Evolutionary conservation across 306 rosid genomes (phyloP), one percentile per base, ranked within the genome.

Genomic region (Dalbergia cultrata): DNA sequence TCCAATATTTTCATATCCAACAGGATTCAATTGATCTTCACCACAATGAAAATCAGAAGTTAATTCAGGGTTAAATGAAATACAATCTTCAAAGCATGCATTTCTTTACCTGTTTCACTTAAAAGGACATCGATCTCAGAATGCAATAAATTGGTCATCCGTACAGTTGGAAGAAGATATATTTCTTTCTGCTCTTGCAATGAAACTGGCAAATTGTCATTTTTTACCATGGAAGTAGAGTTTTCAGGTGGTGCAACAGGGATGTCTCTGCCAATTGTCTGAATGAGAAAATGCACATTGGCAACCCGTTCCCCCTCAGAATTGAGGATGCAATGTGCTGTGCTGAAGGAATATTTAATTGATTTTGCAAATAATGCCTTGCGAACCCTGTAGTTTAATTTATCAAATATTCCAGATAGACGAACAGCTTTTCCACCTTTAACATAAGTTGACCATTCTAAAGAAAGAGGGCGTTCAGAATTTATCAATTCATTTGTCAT

Each of bases 401-500:
- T 90, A 76, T 93, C 91, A 80, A 95, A 87, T 83, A 93, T 64
- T 84, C 99, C 99, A 85, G 97, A 90, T 65, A 95, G 88, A 78
- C 67, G 85, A 65, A 91, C 94, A 69, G 97, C 97, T 87, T 95
- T 95, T 76, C 94, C 97, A 80, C 99, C 99, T 88, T 86, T 86
- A 85, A 95, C 80, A 78, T 85, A 81, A 70, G 86, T 90, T 7
- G 99, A 93, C 99, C 97, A 95, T 80, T 88, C 99, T 22, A 74
- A 87, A 22, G 92, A 86, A 70, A 84, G 70, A 74, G 90, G 79
- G 58, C 81, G 79, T 82, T 79, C 81, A 44, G 84, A 80, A 71
- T 85, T 87, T 74, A 79, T 74, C 35, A 80, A 77, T 71, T 84
- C 89, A 80, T 88, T 87, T 21, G 86, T 56, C 75, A 89, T 54